Conservation (phyloP, 768 basidiomycete genomes). For the Pulveroboletus ravenelii region DNA sequence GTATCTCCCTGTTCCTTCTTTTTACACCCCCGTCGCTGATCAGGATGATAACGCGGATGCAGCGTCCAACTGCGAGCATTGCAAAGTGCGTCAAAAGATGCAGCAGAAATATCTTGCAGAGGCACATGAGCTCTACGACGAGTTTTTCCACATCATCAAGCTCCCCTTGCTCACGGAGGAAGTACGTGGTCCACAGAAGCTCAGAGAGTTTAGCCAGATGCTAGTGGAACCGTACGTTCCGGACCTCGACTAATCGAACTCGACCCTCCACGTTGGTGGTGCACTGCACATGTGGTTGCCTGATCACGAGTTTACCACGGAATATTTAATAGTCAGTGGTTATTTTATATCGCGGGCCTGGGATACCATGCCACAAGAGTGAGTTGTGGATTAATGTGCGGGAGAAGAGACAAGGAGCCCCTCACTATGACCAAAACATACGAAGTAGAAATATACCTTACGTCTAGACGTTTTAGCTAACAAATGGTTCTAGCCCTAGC, state of each 20-base stretch:
- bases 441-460: no score
- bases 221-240: slow-evolving; percentile 77
- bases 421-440: no score
- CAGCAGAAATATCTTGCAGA: slow-evolving; percentile 97
- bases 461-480: no score
- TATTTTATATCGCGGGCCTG: slow-evolving; percentile 2
- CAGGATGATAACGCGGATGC: neutral
- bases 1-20: slow-evolving; percentile 20
- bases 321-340: slow-evolving; percentile 4
- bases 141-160: slow-evolving; percentile 96
- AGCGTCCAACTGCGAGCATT: slow-evolving; percentile 96
- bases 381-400: no score
- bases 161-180: slow-evolving; percentile 95
- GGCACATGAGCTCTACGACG: slow-evolving; percentile 95
- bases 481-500: no score
- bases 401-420: no score
- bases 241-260: slow-evolving; percentile 16
- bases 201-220: slow-evolving; percentile 91
- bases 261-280: neutral
- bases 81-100: slow-evolving; percentile 91
- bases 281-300: neutral
- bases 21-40: neutral
- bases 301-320: neutral
- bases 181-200: slow-evolving; percentile 90
- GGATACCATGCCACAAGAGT: slow-evolving; percentile 12